Base-by-base conservation (phyloP, 2,329 filamentous ascomycete genomes). In the Sporothrix globosa region DNA sequence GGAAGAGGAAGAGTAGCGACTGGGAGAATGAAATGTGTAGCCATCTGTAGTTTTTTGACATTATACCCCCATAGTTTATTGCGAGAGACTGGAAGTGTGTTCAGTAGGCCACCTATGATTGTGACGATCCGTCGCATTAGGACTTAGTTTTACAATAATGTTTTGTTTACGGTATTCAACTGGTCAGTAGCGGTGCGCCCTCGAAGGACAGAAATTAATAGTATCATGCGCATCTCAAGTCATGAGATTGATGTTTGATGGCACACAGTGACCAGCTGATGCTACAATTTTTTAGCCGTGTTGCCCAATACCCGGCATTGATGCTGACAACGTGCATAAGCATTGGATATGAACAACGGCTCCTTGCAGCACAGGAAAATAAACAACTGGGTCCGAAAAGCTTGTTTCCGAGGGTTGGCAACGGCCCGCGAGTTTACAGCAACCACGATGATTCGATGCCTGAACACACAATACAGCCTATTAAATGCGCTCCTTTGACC, bases 1-100 rank as follows among this genome's bases (percentile, higher is more conserved):
- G 2, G 44, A 71, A 27, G 71, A 71, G 17, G 63, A 71, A 1
- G 69, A 71, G 14, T 68, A 74, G 19, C 46, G 50, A 1, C 5
- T 14, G 27, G 48, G 34, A 14, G n/a, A 52, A 13, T 44, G 39
- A n/a, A 27, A 19, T 27, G 58, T 19, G 39, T 27, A 14, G 39
- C 34, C 34, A 24, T 44, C 13, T 46, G 39, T 46, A 27, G 34
- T 17, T 21, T 3, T 11, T 46, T 24, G n/a, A 24, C 24, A 46
- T 46, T 46, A 63, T 46, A 61, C 58, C 58, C 53, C 41, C 50
- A 24, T 41, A 21, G 30, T 44, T 46, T 46, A 46, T 46, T 48
- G 44, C 44, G 44, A 14, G 17, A 9, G 48, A 6, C 48, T 21
- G 17, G 48, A 10, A n/a, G 41, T 44, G 41, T 44, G 41, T 9